These are phyloP conservation scores for Neonectria punicea DNA, from an alignment of 2,329 filamentous ascomycete genomes.

Conservation along the genomic window DNA sequence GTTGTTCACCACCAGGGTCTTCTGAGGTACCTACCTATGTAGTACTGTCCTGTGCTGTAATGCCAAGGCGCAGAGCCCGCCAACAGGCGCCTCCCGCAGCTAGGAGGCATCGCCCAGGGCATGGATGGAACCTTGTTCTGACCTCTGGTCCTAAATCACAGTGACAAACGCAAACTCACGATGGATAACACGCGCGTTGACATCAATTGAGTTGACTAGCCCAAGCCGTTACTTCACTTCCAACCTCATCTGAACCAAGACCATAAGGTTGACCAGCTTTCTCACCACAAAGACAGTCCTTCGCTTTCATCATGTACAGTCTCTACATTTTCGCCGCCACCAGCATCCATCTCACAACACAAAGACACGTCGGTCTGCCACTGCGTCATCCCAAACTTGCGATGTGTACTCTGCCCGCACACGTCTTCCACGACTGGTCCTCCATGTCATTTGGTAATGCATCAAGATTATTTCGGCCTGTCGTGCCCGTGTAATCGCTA, in stretches of 20 bases:
- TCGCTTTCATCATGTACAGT: not conserved
- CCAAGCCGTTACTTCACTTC: not conserved
- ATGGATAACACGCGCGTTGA: not conserved
- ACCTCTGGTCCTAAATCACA: not conserved
- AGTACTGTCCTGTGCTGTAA: not conserved
- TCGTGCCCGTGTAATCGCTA: slow-evolving; percentile 56
- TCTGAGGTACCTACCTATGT: no score
- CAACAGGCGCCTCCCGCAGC: not conserved
- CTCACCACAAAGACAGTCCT: slow-evolving; percentile 8
- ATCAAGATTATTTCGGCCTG: slow-evolving; percentile 59
- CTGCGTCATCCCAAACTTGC: slow-evolving; percentile 47
- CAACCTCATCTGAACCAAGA: not conserved
- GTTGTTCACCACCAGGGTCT: not conserved
- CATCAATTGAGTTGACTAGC: not conserved
- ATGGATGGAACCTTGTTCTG: not conserved
- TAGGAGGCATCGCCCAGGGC: not conserved
- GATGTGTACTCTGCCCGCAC: slow-evolving; percentile 40
- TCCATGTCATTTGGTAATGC: slow-evolving; percentile 50
- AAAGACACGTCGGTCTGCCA: slow-evolving; percentile 36
- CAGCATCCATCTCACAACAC: slow-evolving; percentile 17
- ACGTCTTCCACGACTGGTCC: slow-evolving; percentile 12
- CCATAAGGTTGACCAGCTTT: slow-evolving; percentile 14
- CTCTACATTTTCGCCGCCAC: not conserved
- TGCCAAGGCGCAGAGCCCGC: not conserved
- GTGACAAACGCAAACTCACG: not conserved